phyloP scores from a whole-genome alignment of 2,329 filamentous ascomycete genomes.

The Pestalotiopsis sp. region DNA sequence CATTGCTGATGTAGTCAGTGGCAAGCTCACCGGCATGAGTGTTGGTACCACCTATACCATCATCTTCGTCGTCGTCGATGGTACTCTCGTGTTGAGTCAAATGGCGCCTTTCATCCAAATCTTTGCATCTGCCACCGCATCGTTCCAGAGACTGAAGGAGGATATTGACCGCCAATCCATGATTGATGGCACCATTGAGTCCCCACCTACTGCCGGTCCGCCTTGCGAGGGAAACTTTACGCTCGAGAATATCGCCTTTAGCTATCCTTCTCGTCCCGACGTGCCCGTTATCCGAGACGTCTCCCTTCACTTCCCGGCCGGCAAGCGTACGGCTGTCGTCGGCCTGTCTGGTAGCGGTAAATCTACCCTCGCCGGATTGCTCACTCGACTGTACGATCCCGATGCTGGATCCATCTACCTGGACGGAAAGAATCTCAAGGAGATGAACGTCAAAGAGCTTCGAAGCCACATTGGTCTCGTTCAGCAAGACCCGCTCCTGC shows the following conservation, averaged over 20 bases:
- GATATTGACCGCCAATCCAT: constrained; percentile 53
- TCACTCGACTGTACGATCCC: constrained; percentile 61
- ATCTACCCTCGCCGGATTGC: constrained; percentile 52
- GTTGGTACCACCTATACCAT: constrained; percentile 62
- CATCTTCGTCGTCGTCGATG: constrained; percentile 66
- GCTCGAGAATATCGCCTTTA: constrained; percentile 39
- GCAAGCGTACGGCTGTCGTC: constrained; percentile 49
- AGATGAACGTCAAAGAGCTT: constrained; percentile 47
- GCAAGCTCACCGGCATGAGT: constrained; percentile 35
- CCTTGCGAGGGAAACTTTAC: constrained; percentile 40
- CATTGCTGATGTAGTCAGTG: constrained; percentile 42
- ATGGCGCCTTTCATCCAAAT: constrained; percentile 64
- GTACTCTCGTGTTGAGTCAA: constrained; percentile 59
- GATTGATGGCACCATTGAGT: constrained; percentile 47
- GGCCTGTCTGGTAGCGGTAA: constrained; percentile 53
- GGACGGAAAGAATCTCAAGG: constrained; percentile 49
- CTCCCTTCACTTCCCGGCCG: constrained; percentile 35
- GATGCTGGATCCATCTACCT: constrained; percentile 48
- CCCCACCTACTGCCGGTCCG: constrained; percentile 46
- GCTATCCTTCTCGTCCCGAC: constrained; percentile 40
- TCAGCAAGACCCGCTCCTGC: constrained; percentile 35
- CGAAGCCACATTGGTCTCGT: constrained; percentile 33
- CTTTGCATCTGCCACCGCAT: constrained; percentile 56
- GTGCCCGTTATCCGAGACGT: constrained; percentile 37
- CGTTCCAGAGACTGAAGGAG: constrained; percentile 56